Base-by-base conservation (phyloP, 2,329 filamentous ascomycete species). In the Aspergillus sp. region DNA sequence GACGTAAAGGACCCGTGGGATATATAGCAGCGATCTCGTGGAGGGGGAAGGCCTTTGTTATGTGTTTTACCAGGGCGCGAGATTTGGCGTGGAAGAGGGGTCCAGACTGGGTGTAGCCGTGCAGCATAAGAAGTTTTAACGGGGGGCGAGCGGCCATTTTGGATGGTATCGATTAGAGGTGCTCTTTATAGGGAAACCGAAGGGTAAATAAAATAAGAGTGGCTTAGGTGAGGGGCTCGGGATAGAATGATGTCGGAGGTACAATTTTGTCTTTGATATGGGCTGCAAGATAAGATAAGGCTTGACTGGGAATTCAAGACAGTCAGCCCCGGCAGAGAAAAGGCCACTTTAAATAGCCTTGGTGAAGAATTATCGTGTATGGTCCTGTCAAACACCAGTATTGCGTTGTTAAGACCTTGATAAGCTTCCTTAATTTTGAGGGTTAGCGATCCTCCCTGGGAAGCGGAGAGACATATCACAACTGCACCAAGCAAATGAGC, bases 61-160 rank as follows among this genome's bases (percentile, higher is more conserved):
- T 83, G 53, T 88, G 80, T 74, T 97, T 96, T 66, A 92, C 86
- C 1, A 97, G 81, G 11, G 91, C 91, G 73, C 91, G 90, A 45
- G 91, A 96, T 79, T 97, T 97, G 73, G 88, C 85, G 71, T 86
- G 88, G 83, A 97, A 97, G 62, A 92, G 80, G 4, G 87, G 76
- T 4, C 93, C 92, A 26, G 90, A 96, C 80, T 98, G 93, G 7
- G 93, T 96, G 83, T 87, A 97, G 74, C 93, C 89, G 68, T 93
- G 89, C 26, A 93, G 81, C 88, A 92, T 91, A 44, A 93, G 80
- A 62, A 93, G 87, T 74, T 87, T 90, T 55, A 80, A 71, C 7
- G 42, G 61, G 50, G 45, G 57, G 18, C n/a, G 43, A 53, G 18
- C 13, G 17, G 52, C n/a, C 20, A 55, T 51, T n/a, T 38, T 39